These are phyloP conservation scores for Candida insectalens DNA, from an alignment of 805 yeast species.

Conservation along the genomic window DNA sequence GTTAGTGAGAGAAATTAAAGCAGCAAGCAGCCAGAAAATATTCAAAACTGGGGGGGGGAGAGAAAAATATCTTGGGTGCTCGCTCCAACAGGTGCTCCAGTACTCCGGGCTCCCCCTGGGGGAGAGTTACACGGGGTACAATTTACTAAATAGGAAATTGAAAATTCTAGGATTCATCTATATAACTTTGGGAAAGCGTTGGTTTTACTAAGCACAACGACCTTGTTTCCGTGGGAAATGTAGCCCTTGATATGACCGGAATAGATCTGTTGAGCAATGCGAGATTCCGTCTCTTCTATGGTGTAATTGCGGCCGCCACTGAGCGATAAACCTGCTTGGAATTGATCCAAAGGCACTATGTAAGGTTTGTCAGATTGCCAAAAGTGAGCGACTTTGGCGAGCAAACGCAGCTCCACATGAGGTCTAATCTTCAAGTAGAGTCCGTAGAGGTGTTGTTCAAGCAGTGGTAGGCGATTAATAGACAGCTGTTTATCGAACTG, in stretches of 20 bases:
- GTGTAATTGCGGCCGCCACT: constrained; percentile 14
- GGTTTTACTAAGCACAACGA: constrained; percentile 65
- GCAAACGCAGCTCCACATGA: constrained; percentile 39
- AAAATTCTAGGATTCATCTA: too few species aligned
- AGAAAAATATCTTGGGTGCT: too few species aligned
- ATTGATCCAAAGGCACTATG: constrained; percentile 6
- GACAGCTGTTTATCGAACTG: constrained; percentile 36
- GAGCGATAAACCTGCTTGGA: constrained; percentile 6
- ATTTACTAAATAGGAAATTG: too few species aligned
- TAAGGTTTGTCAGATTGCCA: constrained; percentile 22
- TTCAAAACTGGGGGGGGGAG: too few species aligned
- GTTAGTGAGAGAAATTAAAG: neutral
- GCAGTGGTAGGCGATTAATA: constrained; percentile 37
- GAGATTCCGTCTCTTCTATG: constrained; percentile 57
- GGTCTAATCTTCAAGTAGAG: constrained; percentile 43
- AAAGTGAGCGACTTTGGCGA: constrained; percentile 28
- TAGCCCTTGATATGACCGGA: constrained; percentile 66
- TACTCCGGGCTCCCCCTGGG: too few species aligned
- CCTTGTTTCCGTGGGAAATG: constrained; percentile 63
- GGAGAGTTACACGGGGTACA: too few species aligned
- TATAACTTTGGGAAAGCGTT: constrained; percentile 82
- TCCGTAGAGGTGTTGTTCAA: constrained; percentile 52
- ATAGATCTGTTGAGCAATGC: constrained; percentile 55
- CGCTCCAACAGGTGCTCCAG: too few species aligned
- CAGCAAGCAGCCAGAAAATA: neutral